Conservation (phyloP, 495 filamentous ascomycete genomes). For the Lophiotrema nucula region DNA sequence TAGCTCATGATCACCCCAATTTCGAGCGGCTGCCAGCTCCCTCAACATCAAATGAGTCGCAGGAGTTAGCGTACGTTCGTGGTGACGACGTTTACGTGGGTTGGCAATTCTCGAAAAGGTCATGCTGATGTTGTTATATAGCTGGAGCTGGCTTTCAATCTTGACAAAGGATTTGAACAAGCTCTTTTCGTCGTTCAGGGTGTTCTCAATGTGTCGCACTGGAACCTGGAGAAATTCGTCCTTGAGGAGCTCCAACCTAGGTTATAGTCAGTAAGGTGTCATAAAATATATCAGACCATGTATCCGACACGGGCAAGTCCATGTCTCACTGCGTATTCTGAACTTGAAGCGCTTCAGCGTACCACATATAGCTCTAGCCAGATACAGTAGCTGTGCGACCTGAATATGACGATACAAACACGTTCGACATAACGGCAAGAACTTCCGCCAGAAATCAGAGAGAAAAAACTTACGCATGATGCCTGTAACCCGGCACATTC, state of each 20-base stretch:
- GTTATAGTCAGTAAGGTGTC: not conserved
- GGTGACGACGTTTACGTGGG: not conserved
- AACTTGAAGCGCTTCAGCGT: too few species aligned
- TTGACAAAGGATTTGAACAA: slow-evolving; percentile 48
- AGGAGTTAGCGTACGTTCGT: not conserved
- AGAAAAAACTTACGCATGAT: slow-evolving; percentile 16
- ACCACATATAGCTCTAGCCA: too few species aligned
- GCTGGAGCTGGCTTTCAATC: slow-evolving; percentile 45
- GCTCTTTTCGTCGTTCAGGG: slow-evolving; percentile 41
- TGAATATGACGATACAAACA: not conserved
- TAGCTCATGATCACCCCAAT: slow-evolving; percentile 25
- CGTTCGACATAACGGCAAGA: not conserved
- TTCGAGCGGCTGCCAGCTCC: slow-evolving; percentile 30
- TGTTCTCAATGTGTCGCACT: slow-evolving; percentile 47
- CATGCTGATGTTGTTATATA: slow-evolving; percentile 23
- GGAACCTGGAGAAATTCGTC: slow-evolving; percentile 51
- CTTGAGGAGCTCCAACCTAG: slow-evolving; percentile 40
- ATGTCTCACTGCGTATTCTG: not conserved
- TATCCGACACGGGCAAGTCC: not conserved
- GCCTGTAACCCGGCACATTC: not conserved
- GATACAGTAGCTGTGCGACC: not conserved
- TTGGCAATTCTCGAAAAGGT: not conserved
- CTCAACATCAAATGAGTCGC: not conserved
- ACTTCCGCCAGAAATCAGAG: not conserved
- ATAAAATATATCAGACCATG: slow-evolving; percentile 3